Evolutionary conservation across 2,329 filamentous ascomycete species (phyloP).

Genomic region (Colletotrichum endophyticum): DNA sequence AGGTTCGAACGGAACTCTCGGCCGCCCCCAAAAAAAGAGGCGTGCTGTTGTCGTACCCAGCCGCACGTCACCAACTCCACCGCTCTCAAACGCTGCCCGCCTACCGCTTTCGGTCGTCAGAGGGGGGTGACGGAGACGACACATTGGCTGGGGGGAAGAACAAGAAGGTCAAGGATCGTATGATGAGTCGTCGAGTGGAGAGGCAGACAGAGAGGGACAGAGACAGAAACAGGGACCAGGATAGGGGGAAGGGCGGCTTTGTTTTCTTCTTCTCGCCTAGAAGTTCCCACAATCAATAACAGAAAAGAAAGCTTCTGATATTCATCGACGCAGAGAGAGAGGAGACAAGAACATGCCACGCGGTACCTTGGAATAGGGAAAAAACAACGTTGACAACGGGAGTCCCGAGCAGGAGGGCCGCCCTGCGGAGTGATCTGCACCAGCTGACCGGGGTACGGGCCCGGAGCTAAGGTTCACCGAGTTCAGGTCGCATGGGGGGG

Average conservation of each 20-base stretch:
- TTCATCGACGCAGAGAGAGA: neutral
- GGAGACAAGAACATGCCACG: neutral
- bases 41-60: neutral
- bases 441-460: slow-evolving; percentile 5
- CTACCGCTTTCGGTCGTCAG: neutral
- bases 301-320: neutral
- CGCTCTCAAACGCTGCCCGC: slow-evolving; percentile 12
- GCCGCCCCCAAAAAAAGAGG: neutral
- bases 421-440: slow-evolving; percentile 18
- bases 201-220: neutral
- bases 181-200: neutral
- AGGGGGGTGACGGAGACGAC: neutral
- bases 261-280: neutral
- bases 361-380: neutral
- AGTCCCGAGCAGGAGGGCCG: slow-evolving; percentile 13
- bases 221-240: neutral
- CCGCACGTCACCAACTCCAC: neutral
- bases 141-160: neutral
- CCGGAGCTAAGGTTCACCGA: slow-evolving; percentile 8
- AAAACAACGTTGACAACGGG: neutral
- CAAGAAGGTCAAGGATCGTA: neutral
- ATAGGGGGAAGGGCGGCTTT: neutral
- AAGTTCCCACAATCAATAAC: neutral
- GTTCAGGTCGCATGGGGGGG: neutral
- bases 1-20: neutral